phyloP scores from a whole-genome alignment of 805 yeast genomes.

The Barnettozyma californica region DNA sequence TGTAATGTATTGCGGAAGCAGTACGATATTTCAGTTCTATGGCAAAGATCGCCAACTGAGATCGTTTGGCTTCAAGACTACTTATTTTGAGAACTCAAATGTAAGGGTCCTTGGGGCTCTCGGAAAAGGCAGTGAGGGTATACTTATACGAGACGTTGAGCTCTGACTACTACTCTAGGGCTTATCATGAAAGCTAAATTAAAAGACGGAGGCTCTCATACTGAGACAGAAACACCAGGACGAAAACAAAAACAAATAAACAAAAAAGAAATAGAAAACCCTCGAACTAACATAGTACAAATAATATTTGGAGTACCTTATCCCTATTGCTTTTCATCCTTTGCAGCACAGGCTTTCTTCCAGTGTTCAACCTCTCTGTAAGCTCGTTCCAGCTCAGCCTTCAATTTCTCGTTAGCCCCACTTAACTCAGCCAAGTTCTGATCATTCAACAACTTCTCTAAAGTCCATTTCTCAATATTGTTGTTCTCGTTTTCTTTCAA shows the following conservation, averaged over 20 bases:
- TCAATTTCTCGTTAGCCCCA: conserved; percentile 81
- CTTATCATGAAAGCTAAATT: background rate
- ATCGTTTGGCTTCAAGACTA: background rate
- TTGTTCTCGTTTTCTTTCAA: conserved; percentile 86
- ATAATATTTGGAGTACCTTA: background rate
- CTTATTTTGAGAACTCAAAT: conserved; percentile 37
- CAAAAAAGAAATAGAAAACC: background rate
- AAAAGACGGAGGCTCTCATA: no score
- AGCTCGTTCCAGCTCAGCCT: conserved; percentile 83
- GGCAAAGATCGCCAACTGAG: conserved; percentile 31
- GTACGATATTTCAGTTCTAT: conserved; percentile 50
- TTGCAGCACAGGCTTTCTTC: conserved; percentile 39
- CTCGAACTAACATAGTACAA: background rate
- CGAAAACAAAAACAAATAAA: background rate
- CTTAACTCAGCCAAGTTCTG: conserved; percentile 85
- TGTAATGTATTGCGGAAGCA: conserved; percentile 63
- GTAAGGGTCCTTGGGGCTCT: conserved; percentile 51
- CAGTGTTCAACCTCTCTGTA: conserved; percentile 87
- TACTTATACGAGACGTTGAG: conserved; percentile 54
- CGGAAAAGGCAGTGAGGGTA: conserved; percentile 63
- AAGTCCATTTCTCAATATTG: conserved; percentile 90
- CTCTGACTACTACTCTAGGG: background rate
- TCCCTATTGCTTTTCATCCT: background rate
- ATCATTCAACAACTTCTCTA: conserved; percentile 86
- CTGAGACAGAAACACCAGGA: background rate